Percentiles rank a stretch among this genome's conserved stretches.
These are phyloP conservation scores for Aspergillus udagawae DNA, from an alignment of 2,329 filamentous ascomycete genomes.

Conservation along the genomic window DNA sequence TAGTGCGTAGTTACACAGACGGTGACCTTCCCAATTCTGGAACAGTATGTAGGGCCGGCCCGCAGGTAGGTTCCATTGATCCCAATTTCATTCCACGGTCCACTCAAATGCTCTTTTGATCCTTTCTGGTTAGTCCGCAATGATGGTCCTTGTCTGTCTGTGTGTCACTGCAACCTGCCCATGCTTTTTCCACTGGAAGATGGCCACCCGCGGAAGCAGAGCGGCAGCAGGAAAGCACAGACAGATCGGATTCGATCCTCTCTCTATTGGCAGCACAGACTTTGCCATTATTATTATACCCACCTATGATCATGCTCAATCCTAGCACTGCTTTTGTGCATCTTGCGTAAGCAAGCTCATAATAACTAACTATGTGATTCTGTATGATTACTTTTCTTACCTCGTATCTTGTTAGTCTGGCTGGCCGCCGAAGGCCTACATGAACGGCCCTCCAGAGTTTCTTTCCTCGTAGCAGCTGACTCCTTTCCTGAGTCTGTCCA, in stretches of 20 bases:
- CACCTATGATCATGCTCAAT: background rate
- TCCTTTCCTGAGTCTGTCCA: background rate
- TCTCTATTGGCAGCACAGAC: background rate
- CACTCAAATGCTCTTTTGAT: background rate
- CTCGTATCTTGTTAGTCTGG: background rate
- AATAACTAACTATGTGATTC: background rate
- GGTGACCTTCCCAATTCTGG: slow-evolving; percentile 8
- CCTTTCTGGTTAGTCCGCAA: background rate
- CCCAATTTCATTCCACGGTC: background rate
- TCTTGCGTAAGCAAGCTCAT: background rate
- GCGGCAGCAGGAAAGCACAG: slow-evolving; percentile 14
- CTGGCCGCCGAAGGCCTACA: background rate
- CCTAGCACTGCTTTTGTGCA: background rate
- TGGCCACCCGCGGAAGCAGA: slow-evolving; percentile 14
- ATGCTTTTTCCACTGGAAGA: background rate
- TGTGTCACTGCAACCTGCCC: background rate
- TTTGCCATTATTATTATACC: background rate
- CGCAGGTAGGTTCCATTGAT: slow-evolving; percentile 18
- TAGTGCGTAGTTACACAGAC: background rate
- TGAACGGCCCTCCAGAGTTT: background rate
- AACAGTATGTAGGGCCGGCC: slow-evolving; percentile 23
- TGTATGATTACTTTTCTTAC: background rate
- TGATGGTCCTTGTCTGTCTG: background rate
- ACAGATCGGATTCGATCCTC: slow-evolving; percentile 14
- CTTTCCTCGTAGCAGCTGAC: background rate